Base-by-base conservation (phyloP, 352 stramenopile species). In the Pythium grandisporangium region DNA sequence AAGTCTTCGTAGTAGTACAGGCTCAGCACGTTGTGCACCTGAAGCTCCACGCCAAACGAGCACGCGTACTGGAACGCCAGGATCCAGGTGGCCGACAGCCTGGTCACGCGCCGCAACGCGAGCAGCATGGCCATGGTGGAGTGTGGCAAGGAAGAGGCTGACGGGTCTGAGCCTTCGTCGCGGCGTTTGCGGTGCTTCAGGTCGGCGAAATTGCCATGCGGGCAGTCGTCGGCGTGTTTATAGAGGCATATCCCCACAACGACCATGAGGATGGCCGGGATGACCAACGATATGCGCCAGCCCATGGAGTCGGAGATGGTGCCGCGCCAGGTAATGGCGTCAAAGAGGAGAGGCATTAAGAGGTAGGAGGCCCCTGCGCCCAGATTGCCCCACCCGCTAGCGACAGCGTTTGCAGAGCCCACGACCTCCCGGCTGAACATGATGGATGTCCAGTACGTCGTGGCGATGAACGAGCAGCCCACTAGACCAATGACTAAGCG, bases 401-500 rank as follows among this genome's bases (percentile, higher is more conserved):
- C 78, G 16, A 97, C 58, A 16, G 88, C 89, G 51, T 98, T 98
- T 1, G 91, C 91, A 22, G 72, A 92, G 38, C 94, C 94, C 6
- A 96, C 91, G 30, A 98, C 70, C 48, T 97, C 63, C 42, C 84
- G 94, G 16, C 71, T 73, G 51, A 98, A 98, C 74, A 98, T 97
- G 36, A 76, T 53, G 32, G 74, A 88, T 0, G 88, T 95, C 93
- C 93, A 98, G 57, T 87, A 96, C 49, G 96, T 84, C 30, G 83
- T 96, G 21, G 84, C 82, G 8, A 98, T 86, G 56, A 98, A 98
- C 20, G 84, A 84, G 39, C 71, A 87, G 33, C 92, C 93, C n/a
- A 95, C 83, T 48, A 97, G 53, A 25, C 92, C 94, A 53, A 98
- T 97, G 44, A 95, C 95, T 44, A 98, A 91, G n/a, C 93, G 83